A percentile compares a stretch with the other conserved stretches of the same genome.
These are phyloP conservation scores for Microbotryum silenes-acaulis DNA, from an alignment of 1,284 basidiomycete genomes.

Conservation along the genomic window DNA sequence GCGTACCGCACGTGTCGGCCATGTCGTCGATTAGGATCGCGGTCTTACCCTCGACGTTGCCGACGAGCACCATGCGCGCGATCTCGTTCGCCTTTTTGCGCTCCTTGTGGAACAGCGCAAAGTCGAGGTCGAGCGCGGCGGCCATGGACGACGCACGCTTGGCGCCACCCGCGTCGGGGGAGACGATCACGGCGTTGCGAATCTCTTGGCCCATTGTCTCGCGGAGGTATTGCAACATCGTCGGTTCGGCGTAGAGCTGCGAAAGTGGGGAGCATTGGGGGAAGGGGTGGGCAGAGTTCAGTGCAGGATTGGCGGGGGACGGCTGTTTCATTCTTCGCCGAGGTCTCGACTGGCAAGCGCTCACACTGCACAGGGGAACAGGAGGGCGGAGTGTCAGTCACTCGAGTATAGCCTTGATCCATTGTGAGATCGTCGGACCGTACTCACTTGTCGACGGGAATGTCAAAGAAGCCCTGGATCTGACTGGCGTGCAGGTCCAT, in stretches of 20 bases:
- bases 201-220: constrained; percentile 72
- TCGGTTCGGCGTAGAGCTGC: constrained; percentile 94
- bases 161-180: constrained; percentile 96
- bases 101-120: constrained; percentile 99
- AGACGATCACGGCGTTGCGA: constrained; percentile 83
- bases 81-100: constrained; percentile 99
- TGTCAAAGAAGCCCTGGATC: constrained; percentile 99
- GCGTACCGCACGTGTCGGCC: constrained; percentile 98
- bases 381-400: not conserved
- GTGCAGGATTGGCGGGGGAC: not conserved
- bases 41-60: constrained; percentile 83
- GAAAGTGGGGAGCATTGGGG: not conserved
- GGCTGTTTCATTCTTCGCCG: not conserved
- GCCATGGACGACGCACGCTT: constrained; percentile 98
- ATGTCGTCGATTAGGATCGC: constrained; percentile 99
- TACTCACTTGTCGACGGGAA: constrained; percentile 98
- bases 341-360: no score
- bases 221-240: constrained; percentile 89
- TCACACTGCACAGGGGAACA: constrained; percentile 1
- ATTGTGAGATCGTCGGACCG: not conserved
- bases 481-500: constrained; percentile 98
- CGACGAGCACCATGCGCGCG: constrained; percentile 96
- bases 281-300: not conserved
- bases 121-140: constrained; percentile 91
- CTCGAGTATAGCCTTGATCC: not conserved